Conservation (phyloP, 495 filamentous ascomycete species). For the Penicillium lagena region DNA sequence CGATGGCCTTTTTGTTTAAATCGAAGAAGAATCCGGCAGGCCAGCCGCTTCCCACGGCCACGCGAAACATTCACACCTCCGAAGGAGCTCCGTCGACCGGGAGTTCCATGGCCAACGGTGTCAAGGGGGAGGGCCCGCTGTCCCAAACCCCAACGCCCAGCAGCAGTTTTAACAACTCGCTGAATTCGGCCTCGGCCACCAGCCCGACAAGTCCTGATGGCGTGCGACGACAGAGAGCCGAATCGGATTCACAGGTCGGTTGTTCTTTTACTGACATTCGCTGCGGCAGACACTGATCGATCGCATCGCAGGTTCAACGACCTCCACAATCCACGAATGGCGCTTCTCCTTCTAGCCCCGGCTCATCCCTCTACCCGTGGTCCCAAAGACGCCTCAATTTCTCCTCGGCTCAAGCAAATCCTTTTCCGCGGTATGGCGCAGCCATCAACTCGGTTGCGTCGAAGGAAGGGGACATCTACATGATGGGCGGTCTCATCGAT, state of each 20-base stretch:
- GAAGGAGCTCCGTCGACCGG: conserved; percentile 32
- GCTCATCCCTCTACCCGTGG: conserved; percentile 84
- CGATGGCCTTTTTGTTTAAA: conserved; percentile 52
- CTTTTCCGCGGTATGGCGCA: conserved; percentile 95
- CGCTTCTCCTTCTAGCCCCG: conserved; percentile 35
- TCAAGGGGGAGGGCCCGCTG: conserved; percentile 30
- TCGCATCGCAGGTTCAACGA: conserved; percentile 21
- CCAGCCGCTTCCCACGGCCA: conserved; percentile 43
- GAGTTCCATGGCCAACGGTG: conserved; percentile 28
- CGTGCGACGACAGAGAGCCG: conserved; percentile 43
- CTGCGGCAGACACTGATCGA: background rate
- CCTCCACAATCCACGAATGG: conserved; percentile 27
- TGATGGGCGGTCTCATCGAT: conserved; percentile 96
- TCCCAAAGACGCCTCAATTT: conserved; percentile 85
- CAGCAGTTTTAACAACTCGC: conserved; percentile 58
- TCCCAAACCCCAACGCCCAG: conserved; percentile 54
- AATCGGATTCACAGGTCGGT: conserved; percentile 46
- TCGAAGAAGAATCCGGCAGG: conserved; percentile 45
- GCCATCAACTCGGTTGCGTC: conserved; percentile 89
- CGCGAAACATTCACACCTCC: conserved; percentile 45
- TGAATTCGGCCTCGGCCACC: conserved; percentile 51
- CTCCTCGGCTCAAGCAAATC: conserved; percentile 71
- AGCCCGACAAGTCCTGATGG: conserved; percentile 47
- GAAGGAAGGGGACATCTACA: conserved; percentile 94
- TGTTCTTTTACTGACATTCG: background rate